Base-by-base conservation (phyloP, 2,329 filamentous ascomycete genomes). In the Magnaporthales sp. region DNA sequence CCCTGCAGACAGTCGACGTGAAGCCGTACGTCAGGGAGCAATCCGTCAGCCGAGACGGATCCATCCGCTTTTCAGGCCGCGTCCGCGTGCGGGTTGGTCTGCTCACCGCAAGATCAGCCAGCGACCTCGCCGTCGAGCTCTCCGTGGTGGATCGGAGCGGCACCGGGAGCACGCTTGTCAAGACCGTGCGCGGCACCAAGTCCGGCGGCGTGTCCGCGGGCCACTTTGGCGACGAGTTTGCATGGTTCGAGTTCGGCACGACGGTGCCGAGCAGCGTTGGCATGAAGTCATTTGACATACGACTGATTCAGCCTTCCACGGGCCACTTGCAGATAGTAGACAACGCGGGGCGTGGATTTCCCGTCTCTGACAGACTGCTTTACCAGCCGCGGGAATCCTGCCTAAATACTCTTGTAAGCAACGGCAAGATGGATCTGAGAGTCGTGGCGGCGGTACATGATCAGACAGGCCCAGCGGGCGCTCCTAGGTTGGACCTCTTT, bases 1-100 rank as follows among this genome's bases (percentile, higher is more conserved):
- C 82, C 2, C 80, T 88, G 66, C 74, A 75, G 11, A 83, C 85
- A 0, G 88, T 88, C 73, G 79, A 79, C 19, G 80, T 88, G 70
- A 89, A 89, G 77, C 86, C 86, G 4, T 76, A 77, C 27, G 82
- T 84, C 65, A 11, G 38, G 4, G 38, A 51, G 11, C 5, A 51
- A 4, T 4, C 6, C 6, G 38, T 51, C 38, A 4, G 11, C 38
- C 38, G 38, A 4, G 77, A 80, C 38, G 38, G 38, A 11, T 78
- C 76, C 1, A 74, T 89, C 68, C 74, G 76, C 15, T 79, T 88
- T 66, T 79, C 80, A 7, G 86, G 86, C 6, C 80, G 81, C 62
- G 85, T 89, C 68, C 81, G 86, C 27, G 78, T 89, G 38, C 80
- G 80, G 66, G 86, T 83, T 4, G 38, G 38, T 15, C 32, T 13